Evolutionary conservation across 2,329 filamentous ascomycete genomes (phyloP), one percentile per base, ranked within the genome.

Genomic region (Neofusicoccum ribis): DNA sequence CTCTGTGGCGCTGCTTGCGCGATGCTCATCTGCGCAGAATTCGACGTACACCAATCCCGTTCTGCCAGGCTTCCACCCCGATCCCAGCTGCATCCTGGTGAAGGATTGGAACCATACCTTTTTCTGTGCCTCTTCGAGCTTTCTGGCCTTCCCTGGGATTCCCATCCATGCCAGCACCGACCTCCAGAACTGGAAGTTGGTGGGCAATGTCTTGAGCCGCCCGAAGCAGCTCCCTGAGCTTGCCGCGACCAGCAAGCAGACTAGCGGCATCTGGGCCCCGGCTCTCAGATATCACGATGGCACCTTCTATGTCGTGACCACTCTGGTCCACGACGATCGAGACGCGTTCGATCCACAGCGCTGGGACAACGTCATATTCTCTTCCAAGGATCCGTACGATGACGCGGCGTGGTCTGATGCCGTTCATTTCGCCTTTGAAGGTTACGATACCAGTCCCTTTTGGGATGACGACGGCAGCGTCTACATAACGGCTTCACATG

Each of bases 401-500:
- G 70, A 75, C 5, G 47, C 67, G 12, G 73, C 81, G 0, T 86
- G 84, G 84, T 79, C 79, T 0, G 75, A 83, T 61, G 80, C 84
- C 0, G 70, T 82, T 0, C 78, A 81, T 60, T 85, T 84, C 68
- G 75, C 82, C 12, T 83, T 83, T 49, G 74, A 61, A 20, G 83
- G 82, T 1, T 84, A 85, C 61, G 86, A 88, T 62, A 83, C 85
- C 0, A 82, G 80, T 39, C 79, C 82, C 7, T 85, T 86, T 69
- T 88, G 84, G 82, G 83, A 87, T 58, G 80, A 81, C 0, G 81
- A 87, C 52, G 85, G 85, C 1, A 83, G 79, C 65, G 76, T 81
- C 0, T 88, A 86, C 65, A 80, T 85, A 15, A 70, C 71, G 3
- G 78, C 68, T 12, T 70, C 71, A 6, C 72, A 74, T 68, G 68